These are phyloP conservation scores for Eutrema japonicum DNA, from an alignment of 345 rosid genomes.

Conservation along the genomic window DNA sequence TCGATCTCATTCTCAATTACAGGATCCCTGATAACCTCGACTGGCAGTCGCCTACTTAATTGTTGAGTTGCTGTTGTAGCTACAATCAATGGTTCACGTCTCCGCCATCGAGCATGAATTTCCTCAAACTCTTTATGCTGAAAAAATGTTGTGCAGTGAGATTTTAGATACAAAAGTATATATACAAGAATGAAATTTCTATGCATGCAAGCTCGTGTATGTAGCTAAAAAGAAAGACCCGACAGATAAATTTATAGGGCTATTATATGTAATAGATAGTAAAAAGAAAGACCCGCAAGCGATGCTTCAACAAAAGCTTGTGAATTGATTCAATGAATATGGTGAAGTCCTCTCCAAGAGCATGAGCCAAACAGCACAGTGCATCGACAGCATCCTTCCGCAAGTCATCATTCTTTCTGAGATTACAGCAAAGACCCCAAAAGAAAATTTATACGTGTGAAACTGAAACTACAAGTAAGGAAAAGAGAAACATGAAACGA, in stretches of 20 bases:
- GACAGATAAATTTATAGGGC: slow-evolving; percentile 6
- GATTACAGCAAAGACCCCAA: slow-evolving; percentile 23
- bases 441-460: neutral
- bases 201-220: neutral
- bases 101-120: slow-evolving; percentile 78
- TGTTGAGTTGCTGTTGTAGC: slow-evolving; percentile 86
- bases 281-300: slow-evolving; percentile 59
- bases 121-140: slow-evolving; percentile 99
- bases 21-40: slow-evolving; percentile 90
- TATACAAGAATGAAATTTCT: slow-evolving; percentile 1
- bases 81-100: slow-evolving; percentile 81
- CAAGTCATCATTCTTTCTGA: slow-evolving; percentile 90
- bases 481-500: slow-evolving; percentile 9
- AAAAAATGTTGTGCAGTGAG: slow-evolving; percentile 32
- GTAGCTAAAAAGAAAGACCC: neutral
- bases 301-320: slow-evolving; percentile 77
- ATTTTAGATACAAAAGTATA: slow-evolving; percentile 6
- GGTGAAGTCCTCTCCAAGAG: slow-evolving; percentile 97
- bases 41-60: slow-evolving; percentile 71
- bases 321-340: slow-evolving; percentile 93
- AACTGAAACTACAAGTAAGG: slow-evolving; percentile 22
- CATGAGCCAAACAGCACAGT: slow-evolving; percentile 95
- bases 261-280: slow-evolving; percentile 13
- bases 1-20: slow-evolving; percentile 78
- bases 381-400: slow-evolving; percentile 96